Conservation (phyloP, 352 stramenopile genomes). For the Globisporangium paddicum region DNA sequence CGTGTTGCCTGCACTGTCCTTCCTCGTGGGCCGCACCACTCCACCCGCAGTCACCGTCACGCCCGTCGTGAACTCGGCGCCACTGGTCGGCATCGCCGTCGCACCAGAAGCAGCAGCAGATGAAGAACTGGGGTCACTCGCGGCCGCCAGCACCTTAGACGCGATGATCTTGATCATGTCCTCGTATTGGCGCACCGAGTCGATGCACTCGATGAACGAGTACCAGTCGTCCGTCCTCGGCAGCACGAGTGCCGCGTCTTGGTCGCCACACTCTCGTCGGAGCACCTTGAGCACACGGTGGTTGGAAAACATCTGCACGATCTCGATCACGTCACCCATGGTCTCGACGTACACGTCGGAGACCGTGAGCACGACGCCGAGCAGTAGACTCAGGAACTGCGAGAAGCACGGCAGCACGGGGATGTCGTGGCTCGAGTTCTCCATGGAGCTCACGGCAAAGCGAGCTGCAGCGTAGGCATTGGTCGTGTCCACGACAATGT, state of each 20-base stretch:
- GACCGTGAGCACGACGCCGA: slow-evolving; percentile 58
- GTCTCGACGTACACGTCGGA: slow-evolving; percentile 41
- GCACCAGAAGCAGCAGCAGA: neutral
- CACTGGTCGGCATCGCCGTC: neutral
- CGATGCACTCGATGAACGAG: slow-evolving; percentile 76
- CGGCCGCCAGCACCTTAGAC: slow-evolving; percentile 39
- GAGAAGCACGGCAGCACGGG: slow-evolving; percentile 59
- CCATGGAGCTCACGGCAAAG: slow-evolving; percentile 32
- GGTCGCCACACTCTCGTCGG: slow-evolving; percentile 57
- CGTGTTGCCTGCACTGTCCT: slow-evolving; percentile 41
- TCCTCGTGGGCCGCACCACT: slow-evolving; percentile 16
- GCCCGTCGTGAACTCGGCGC: no score
- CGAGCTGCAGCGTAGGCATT: slow-evolving; percentile 36
- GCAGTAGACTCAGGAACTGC: slow-evolving; percentile 41
- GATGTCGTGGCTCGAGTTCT: slow-evolving; percentile 37
- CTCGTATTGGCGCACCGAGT: slow-evolving; percentile 76
- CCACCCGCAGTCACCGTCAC: neutral
- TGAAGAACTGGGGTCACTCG: neutral
- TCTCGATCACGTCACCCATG: slow-evolving; percentile 63
- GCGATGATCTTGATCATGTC: slow-evolving; percentile 84
- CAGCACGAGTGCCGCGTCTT: slow-evolving; percentile 45
- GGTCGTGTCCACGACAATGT: slow-evolving; percentile 56
- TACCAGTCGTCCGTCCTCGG: slow-evolving; percentile 51
- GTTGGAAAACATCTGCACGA: slow-evolving; percentile 65
- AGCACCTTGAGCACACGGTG: slow-evolving; percentile 47